Base-by-base conservation (phyloP, 1,139 yeast genomes). In the Trichomonascaceae sp. region DNA sequence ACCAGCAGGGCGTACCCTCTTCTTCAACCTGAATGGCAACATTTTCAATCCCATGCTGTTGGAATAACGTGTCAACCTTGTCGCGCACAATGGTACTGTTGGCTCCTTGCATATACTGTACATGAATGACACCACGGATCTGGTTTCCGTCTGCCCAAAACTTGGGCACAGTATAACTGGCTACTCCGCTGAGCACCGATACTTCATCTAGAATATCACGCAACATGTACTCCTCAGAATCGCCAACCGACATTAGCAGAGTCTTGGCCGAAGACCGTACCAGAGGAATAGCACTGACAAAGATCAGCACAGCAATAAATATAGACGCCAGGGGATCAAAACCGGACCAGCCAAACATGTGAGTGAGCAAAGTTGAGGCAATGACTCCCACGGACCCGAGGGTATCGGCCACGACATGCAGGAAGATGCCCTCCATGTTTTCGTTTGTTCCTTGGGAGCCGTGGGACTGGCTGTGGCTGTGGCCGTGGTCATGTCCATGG, bases 251-350 rank as follows among this genome's bases (percentile, higher is more conserved):
- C 25, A 89, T 63, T 37, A 89, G 60, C 29, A 89, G 64, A 17
- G 79, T 74, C 3, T 75, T 69, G 0, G 93, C 81, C 0, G 96
- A 79, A 1, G 93, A 79, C 46, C 72, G 72, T 26, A 89, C 67
- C 37, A 89, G 64, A 1, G 98, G 98, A 1, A 85, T 50, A 0
- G 97, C 85, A 2, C 95, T 82, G 11, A 72, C 41, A 42, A 87
- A 72, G 41, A 92, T 85, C 48, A 89, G 64, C 3, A 70, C 59
- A 0, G 95, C 96, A 41, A 89, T 89, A 46, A 85, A 67, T 3
- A 92, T 65, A 1, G 97, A 87, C 0, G 97, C 94, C 15, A 89
- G 57, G 0, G 99, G 96, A 51, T 89, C 99, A 51, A 82, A 81
- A 1, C 81, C 80, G 28, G 69, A 64, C 68, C 69, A 64, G 27